Evolutionary conservation across 371 early-diverging fungal genomes (phyloP).

Genomic region (Syncephalis plumigaleata): DNA sequence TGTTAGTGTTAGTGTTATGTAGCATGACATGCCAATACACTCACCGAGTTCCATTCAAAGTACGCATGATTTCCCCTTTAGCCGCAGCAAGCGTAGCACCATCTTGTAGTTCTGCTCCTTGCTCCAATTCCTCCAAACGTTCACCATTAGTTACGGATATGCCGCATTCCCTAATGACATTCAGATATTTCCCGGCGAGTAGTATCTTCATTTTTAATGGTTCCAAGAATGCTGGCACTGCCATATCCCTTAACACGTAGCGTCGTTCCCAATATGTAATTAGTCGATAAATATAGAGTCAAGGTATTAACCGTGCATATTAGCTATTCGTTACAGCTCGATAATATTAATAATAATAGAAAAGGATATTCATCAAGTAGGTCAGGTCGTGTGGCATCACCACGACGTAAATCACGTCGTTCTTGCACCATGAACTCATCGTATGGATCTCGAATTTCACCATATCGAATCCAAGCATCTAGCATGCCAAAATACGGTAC

Average conservation of each 20-base stretch:
- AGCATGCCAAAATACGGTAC: conserved; percentile 71
- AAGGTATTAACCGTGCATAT: conserved; percentile 8
- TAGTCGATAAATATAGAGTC: conserved; percentile 5
- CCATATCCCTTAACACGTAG: conserved; percentile 39
- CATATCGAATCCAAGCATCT: conserved; percentile 73
- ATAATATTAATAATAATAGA: no score
- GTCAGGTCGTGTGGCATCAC: not conserved
- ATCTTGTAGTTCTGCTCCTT: conserved; percentile 1
- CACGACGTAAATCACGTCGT: conserved; percentile 6
- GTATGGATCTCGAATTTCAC: conserved; percentile 66
- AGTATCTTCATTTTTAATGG: conserved; percentile 60
- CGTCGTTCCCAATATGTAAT: conserved; percentile 75
- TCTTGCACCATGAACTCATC: conserved; percentile 83
- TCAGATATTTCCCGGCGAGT: conserved; percentile 83
- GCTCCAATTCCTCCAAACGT: conserved; percentile 4
- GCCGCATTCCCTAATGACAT: conserved; percentile 78
- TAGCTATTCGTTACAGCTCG: conserved; percentile 2
- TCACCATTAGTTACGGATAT: conserved; percentile 10
- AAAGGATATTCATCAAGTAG: not conserved
- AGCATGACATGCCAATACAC: conserved; percentile 8
- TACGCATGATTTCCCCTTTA: conserved; percentile 27
- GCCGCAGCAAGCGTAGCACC: conserved; percentile 8
- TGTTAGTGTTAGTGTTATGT: not conserved
- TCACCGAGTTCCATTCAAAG: conserved; percentile 40
- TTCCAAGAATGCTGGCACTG: conserved; percentile 58